Evolutionary conservation across 2,329 filamentous ascomycete genomes (phyloP).

Genomic region (Colletotrichum graminicola): DNA sequence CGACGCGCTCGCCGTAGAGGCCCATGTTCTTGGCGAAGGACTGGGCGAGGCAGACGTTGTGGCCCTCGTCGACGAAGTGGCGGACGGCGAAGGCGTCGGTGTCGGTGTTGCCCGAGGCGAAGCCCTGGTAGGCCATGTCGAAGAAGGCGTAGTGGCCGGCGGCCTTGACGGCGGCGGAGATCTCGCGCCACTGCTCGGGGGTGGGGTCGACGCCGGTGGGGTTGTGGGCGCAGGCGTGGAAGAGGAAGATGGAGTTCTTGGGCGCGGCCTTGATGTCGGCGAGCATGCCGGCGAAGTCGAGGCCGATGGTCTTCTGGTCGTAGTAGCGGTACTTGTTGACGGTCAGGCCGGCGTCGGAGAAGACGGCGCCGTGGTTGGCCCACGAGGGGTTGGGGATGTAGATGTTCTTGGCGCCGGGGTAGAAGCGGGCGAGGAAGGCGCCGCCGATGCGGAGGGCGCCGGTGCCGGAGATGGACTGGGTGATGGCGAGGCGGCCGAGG

Average conservation of each 20-base stretch:
- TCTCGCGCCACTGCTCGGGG: slow-evolving; percentile 90
- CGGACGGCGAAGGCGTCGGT: slow-evolving; percentile 94
- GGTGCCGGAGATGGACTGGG: slow-evolving; percentile 98
- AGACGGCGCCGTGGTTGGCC: slow-evolving; percentile 98
- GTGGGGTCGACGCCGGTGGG: slow-evolving; percentile 97
- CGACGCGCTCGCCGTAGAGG: slow-evolving; percentile 97
- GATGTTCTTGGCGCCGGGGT: slow-evolving; percentile 91
- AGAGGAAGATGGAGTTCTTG: slow-evolving; percentile 87
- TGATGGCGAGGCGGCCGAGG: slow-evolving; percentile 87
- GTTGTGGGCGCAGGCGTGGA: slow-evolving; percentile 98
- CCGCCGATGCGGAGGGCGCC: slow-evolving; percentile 95
- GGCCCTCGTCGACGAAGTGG: slow-evolving; percentile 92
- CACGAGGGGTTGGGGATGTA: slow-evolving; percentile 97
- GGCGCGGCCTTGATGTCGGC: slow-evolving; percentile 91
- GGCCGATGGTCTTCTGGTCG: slow-evolving; percentile 97
- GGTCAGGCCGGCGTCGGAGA: slow-evolving; percentile 90
- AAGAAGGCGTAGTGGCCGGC: slow-evolving; percentile 95
- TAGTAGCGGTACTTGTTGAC: slow-evolving; percentile 99
- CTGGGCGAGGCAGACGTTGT: slow-evolving; percentile 89
- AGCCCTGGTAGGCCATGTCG: slow-evolving; percentile 99
- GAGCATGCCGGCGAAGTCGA: slow-evolving; percentile 95
- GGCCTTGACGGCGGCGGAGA: slow-evolving; percentile 87
- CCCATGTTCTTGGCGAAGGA: slow-evolving; percentile 99
- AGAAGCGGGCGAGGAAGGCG: slow-evolving; percentile 93
- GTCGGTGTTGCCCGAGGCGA: slow-evolving; percentile 92